Percentiles rank a stretch among this genome's conserved stretches.
These are phyloP conservation scores for Rhizopus microsporus DNA, from an alignment of 371 early-diverging fungal genomes.

Conservation along the genomic window DNA sequence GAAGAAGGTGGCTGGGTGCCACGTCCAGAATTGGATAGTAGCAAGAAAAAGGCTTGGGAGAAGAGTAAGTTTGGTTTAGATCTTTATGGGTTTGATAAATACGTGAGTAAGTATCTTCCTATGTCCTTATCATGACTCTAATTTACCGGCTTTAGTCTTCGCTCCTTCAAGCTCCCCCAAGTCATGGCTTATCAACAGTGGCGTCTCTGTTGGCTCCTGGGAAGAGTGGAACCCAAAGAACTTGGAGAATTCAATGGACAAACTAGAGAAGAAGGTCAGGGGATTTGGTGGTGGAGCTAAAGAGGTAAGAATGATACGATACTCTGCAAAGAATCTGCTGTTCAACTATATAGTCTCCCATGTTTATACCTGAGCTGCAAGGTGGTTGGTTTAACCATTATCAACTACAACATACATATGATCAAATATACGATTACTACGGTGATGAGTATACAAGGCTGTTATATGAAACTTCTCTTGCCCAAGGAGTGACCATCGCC, in stretches of 20 bases:
- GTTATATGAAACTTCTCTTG: constrained; percentile 61
- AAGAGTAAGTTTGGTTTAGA: constrained; percentile 69
- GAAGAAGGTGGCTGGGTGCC: constrained; percentile 69
- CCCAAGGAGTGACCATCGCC: constrained; percentile 72
- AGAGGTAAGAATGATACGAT: constrained; percentile 30
- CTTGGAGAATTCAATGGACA: constrained; percentile 61
- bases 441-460: constrained; percentile 73
- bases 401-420: constrained; percentile 66
- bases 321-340: background rate
- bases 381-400: constrained; percentile 86
- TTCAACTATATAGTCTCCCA: constrained; percentile 53
- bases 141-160: constrained; percentile 42
- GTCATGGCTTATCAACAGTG: constrained; percentile 55
- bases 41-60: constrained; percentile 27
- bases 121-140: background rate
- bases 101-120: constrained; percentile 56
- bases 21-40: constrained; percentile 42
- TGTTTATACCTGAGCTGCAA: constrained; percentile 81
- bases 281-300: constrained; percentile 73
- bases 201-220: constrained; percentile 51
- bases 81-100: constrained; percentile 81
- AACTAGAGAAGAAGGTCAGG: constrained; percentile 70
- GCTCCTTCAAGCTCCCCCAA: constrained; percentile 64
- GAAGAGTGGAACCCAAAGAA: constrained; percentile 66
- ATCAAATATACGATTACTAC: constrained; percentile 69